Evolutionary conservation across 2,329 filamentous ascomycete species (phyloP), one percentile per base, ranked within the genome.

Genomic region (Fusarium pseudonygamai): DNA sequence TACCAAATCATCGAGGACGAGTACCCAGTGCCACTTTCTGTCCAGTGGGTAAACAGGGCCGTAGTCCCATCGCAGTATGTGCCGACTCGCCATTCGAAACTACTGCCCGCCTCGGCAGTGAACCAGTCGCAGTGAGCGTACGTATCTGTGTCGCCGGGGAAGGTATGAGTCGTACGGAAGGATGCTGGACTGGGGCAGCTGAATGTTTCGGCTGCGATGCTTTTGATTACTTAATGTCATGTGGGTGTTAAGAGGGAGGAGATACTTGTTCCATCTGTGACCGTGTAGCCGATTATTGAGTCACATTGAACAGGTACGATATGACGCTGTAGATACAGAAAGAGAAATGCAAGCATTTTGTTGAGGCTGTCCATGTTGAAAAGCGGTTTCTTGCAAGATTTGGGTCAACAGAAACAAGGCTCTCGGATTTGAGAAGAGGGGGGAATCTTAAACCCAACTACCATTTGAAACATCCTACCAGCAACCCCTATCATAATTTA

Each of bases 241-340:
- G 13, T 30, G 6, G 45, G 9, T 5, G 20, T 30, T 0, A 3
- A 7, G 9, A 32, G 46, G 46, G 22, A 6, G 18, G 22, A 3
- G 2, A 18, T 49, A 32, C 46, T 49, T 8, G 46, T 49, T 49
- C 46, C 22, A n/a, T 49, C 46, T n/a, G 46, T 3, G 22, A 49
- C 28, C 3, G 22, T 49, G 10, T 49, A 32, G 3, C 46, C 46
- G 3, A 49, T 32, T 32, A 32, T 49, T 0, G 46, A 32, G 3
- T 49, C 28, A 49, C 46, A 49, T n/a, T 49, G 22, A 3, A 49
- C 46, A 13, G 15, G 28, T 0, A 18, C 3, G 0, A n/a, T 9
- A 6, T 18, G 28, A 18, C 5, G 18, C 7, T 13, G 28, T 11
- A 49, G 15, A 32, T 3, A n/a, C 0, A 49, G 3, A 0, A 7